Evolutionary conservation across 1,284 basidiomycete species (phyloP), one percentile per base, ranked within the genome.

Genomic region (Cutaneotrichosporon sp.): DNA sequence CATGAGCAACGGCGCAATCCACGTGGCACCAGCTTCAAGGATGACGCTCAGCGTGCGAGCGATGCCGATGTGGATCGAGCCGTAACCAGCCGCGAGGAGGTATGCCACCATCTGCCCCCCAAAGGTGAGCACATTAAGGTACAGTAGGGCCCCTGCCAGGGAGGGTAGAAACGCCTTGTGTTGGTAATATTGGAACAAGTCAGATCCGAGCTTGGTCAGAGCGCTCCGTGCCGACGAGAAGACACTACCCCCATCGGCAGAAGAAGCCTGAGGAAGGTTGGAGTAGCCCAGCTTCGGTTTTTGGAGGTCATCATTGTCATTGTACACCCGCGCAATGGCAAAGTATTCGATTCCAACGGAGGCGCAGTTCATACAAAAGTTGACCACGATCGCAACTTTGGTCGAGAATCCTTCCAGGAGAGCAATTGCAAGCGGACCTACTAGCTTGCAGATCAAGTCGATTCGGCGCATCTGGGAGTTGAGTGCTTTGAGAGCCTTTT

Each of bases 401-500:
- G 38, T 39, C 11, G 38, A 39, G 14, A 14, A 10, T 12, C 38
- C 17, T 5, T 43, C 26, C 6, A 29, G 27, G 4, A 43, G 26
- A 10, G 26, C 24, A 17, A n/a, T 10, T 51, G 62, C 19, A 41
- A 66, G 62, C 0, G 79, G 78, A 1, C 77, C 69, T 11, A 75
- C 43, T 5, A 80, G 70, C 61, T 78, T 79, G 25, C 70, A 75
- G 11, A 77, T 52, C 1, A 80, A 66, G 56, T 78, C 77, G 32
- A 78, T 76, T 14, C 78, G 67, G 1, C 78, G 70, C 51, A 76
- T 70, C 29, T 52, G 70, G 25, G 75, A 72, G 57, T 77, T 76
- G 32, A 76, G 58, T n/a, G 45, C 35, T 0, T 70, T 74, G 11
- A 74, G 58, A 3, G 57, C 53, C 9, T 44, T 57, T 46, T 68